A percentile compares a stretch with the other conserved stretches of the same genome.
phyloP scores from a whole-genome alignment of 2,329 filamentous ascomycete species.

The Colletotrichum sp. region DNA sequence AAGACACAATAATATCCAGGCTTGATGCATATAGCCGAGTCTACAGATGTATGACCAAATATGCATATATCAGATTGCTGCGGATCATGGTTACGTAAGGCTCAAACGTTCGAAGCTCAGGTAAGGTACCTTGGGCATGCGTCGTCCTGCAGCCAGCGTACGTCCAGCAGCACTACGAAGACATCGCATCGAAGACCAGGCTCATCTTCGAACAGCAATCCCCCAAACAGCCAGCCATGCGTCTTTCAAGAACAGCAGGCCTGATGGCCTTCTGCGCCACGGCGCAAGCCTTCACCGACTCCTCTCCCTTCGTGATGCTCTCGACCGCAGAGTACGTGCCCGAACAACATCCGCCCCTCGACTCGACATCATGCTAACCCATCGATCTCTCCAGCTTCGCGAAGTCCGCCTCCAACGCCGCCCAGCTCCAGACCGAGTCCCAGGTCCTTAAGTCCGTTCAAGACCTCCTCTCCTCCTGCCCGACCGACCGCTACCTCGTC shows the following conservation, averaged over 20 bases:
- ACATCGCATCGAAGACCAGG: slow-evolving; percentile 14
- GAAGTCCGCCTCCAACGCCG: slow-evolving; percentile 30
- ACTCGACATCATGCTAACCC: slow-evolving; percentile 5
- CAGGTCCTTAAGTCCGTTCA: slow-evolving; percentile 49
- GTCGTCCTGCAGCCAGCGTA: not conserved
- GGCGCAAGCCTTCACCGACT: slow-evolving; percentile 79
- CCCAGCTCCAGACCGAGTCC: slow-evolving; percentile 55
- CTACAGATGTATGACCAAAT: not conserved
- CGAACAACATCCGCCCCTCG: not conserved
- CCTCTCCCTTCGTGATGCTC: slow-evolving; percentile 87
- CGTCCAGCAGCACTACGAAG: not conserved
- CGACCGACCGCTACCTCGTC: slow-evolving; percentile 78
- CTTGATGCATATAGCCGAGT: not conserved
- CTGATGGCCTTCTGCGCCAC: slow-evolving; percentile 61
- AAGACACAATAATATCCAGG: not conserved
- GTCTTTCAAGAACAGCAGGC: slow-evolving; percentile 55
- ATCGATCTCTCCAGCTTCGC: slow-evolving; percentile 33
- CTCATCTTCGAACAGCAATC: not conserved
- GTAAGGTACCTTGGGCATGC: not conserved
- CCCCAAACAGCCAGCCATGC: slow-evolving; percentile 47
- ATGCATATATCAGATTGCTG: not conserved
- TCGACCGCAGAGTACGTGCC: slow-evolving; percentile 78
- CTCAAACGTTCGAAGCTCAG: not conserved
- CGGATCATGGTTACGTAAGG: not conserved
- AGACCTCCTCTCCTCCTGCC: slow-evolving; percentile 68